phyloP scores from a whole-genome alignment of 73 alveolate genomes.

The Diophrys sp. region DNA sequence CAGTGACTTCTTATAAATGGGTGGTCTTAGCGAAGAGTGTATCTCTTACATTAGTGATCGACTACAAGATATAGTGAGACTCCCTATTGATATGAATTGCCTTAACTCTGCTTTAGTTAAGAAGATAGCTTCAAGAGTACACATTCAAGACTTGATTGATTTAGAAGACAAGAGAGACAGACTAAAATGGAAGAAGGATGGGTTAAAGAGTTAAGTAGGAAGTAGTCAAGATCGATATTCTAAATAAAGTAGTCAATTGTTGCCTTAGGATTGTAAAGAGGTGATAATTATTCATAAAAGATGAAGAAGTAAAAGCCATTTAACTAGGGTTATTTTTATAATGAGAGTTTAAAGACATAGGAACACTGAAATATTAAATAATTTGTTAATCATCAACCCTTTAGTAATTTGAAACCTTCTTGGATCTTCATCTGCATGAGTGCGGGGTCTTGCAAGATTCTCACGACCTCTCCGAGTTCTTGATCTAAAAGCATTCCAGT shows the following conservation, averaged over 20 bases:
- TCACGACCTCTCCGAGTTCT: constrained; percentile 7
- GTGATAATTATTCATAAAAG: too few species aligned
- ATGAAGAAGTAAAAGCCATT: too few species aligned
- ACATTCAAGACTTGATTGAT: neutral
- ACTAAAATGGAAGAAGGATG: too few species aligned
- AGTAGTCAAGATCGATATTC: too few species aligned
- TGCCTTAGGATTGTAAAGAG: too few species aligned
- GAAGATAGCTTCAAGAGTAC: constrained; percentile 15
- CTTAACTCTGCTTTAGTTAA: constrained; percentile 21
- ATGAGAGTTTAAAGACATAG: too few species aligned
- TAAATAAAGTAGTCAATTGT: too few species aligned
- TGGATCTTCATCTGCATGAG: neutral
- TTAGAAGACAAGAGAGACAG: constrained; percentile 15
- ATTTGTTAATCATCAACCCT: too few species aligned
- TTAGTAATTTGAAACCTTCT: neutral
- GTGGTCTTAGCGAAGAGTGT: constrained; percentile 36
- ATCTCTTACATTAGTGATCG: constrained; percentile 6
- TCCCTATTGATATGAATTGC: constrained; percentile 55
- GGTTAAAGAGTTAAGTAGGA: too few species aligned
- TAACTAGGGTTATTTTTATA: too few species aligned
- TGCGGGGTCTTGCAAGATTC: neutral
- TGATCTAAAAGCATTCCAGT: constrained; percentile 24
- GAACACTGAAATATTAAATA: too few species aligned
- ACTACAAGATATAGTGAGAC: constrained; percentile 35
- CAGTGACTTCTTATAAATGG: constrained; percentile 55